These are phyloP conservation scores for Sporothrix pallida DNA, from an alignment of 2,329 filamentous ascomycete species.

Conservation along the genomic window DNA sequence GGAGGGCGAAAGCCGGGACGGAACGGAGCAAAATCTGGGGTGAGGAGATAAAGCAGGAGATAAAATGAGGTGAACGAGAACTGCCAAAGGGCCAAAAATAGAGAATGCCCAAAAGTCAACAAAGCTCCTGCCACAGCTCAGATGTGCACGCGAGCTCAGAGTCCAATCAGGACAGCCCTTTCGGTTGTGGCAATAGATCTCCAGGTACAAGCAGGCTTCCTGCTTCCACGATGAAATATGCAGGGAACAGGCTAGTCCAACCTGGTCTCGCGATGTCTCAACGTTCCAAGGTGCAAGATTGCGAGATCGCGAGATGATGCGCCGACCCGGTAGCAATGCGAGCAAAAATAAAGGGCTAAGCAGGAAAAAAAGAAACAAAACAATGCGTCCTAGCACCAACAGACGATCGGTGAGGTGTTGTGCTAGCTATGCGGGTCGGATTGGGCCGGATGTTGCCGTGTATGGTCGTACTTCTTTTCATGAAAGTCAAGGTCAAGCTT, in stretches of 20 bases:
- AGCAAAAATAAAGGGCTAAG: no score
- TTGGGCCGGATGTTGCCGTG: slow-evolving; percentile 6
- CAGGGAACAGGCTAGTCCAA: not conserved
- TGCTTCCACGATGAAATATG: not conserved
- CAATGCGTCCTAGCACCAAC: slow-evolving; percentile 8
- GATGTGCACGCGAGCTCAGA: not conserved
- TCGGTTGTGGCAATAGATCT: not conserved
- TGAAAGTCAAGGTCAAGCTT: not conserved
- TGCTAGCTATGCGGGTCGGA: not conserved
- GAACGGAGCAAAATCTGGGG: not conserved
- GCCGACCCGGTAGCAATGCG: not conserved
- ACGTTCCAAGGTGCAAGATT: not conserved
- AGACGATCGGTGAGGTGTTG: slow-evolving; percentile 7
- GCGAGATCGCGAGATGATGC: not conserved
- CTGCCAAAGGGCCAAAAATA: not conserved
- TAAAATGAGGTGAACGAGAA: not conserved
- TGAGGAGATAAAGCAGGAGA: not conserved
- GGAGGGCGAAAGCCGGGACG: not conserved
- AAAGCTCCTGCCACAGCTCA: not conserved
- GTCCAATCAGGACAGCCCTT: not conserved
- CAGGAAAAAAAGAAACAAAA: not conserved
- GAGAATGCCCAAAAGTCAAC: not conserved
- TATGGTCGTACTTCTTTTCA: not conserved
- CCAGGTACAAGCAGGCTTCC: not conserved
- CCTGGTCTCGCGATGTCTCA: slow-evolving; percentile 11